A percentile compares a stretch with the other conserved stretches of the same genome.
phyloP scores from a whole-genome alignment of 768 basidiomycete species.

The Inosperma sp. region DNA sequence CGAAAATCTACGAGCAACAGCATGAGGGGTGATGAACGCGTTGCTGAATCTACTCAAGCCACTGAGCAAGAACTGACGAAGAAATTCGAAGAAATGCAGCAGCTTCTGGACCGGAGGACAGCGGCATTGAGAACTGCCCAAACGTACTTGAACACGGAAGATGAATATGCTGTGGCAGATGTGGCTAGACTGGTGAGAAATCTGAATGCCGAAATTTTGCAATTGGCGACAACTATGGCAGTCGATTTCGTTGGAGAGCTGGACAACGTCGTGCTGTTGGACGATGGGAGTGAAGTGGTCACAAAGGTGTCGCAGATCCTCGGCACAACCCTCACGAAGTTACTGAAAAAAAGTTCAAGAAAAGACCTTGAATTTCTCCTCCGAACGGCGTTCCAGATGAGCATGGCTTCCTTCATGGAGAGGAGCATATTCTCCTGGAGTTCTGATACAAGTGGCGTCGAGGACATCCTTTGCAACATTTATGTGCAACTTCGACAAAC shows the following conservation, averaged over 20 bases:
- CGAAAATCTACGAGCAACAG: too few relatives aligned
- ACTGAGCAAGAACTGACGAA: too few relatives aligned
- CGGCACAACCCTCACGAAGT: conserved; percentile 34
- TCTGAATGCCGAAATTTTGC: conserved; percentile 4
- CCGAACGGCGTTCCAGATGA: conserved; percentile 41
- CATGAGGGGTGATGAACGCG: too few relatives aligned
- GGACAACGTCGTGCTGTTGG: conserved; percentile 2
- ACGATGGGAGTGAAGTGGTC: conserved; percentile 24
- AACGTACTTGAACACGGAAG: background rate
- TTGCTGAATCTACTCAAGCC: too few relatives aligned
- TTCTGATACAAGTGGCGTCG: conserved; percentile 41
- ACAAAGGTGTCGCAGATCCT: conserved; percentile 27
- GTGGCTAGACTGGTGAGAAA: conserved; percentile 1
- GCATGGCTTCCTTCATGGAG: conserved; percentile 40
- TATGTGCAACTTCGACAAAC: conserved; percentile 37
- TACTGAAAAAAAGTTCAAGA: conserved; percentile 33
- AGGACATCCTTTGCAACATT: conserved; percentile 40
- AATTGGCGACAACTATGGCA: background rate
- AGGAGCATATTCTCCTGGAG: conserved; percentile 49
- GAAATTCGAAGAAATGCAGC: too few relatives aligned
- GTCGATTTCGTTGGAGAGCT: background rate
- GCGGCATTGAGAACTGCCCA: background rate
- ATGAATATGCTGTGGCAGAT: conserved; percentile 1
- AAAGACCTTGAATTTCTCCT: conserved; percentile 37
- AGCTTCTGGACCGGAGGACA: background rate